These are phyloP conservation scores for Bacidia gigantensis DNA, from an alignment of 495 filamentous ascomycete species.

Conservation along the genomic window DNA sequence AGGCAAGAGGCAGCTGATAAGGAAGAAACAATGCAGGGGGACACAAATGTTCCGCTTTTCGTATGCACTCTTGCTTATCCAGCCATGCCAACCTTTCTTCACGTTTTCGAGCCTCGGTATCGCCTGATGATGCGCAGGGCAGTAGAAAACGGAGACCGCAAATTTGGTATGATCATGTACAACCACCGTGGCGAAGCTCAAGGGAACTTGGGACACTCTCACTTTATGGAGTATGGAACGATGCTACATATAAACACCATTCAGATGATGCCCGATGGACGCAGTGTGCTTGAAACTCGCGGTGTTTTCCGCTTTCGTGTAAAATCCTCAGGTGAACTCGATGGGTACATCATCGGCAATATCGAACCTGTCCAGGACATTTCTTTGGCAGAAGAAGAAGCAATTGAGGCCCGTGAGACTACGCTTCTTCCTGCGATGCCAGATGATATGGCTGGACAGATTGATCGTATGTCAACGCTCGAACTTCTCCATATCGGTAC, in stretches of 20 bases:
- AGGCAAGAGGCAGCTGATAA: slow-evolving; percentile 40
- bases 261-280: slow-evolving; percentile 62
- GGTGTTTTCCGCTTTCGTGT: slow-evolving; percentile 67
- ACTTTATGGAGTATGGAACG: slow-evolving; percentile 66
- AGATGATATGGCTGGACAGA: slow-evolving; percentile 22
- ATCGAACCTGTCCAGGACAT: slow-evolving; percentile 68
- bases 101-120: slow-evolving; percentile 87
- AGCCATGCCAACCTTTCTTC: slow-evolving; percentile 67
- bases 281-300: slow-evolving; percentile 62
- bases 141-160: slow-evolving; percentile 49
- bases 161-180: slow-evolving; percentile 75
- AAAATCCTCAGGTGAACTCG: slow-evolving; percentile 42
- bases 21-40: slow-evolving; percentile 32
- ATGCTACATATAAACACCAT: slow-evolving; percentile 58
- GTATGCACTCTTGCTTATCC: slow-evolving; percentile 73
- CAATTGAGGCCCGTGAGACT: slow-evolving; percentile 47
- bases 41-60: slow-evolving; percentile 58
- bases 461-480: slow-evolving; percentile 53
- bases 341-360: slow-evolving; percentile 65
- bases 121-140: slow-evolving; percentile 75
- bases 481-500: slow-evolving; percentile 49
- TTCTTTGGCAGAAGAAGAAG: slow-evolving; percentile 66
- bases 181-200: slow-evolving; percentile 42
- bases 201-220: slow-evolving; percentile 40
- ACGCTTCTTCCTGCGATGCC: slow-evolving; percentile 16